Conservation (phyloP, 495 filamentous ascomycete species). For the Chaetomium tenue region DNA sequence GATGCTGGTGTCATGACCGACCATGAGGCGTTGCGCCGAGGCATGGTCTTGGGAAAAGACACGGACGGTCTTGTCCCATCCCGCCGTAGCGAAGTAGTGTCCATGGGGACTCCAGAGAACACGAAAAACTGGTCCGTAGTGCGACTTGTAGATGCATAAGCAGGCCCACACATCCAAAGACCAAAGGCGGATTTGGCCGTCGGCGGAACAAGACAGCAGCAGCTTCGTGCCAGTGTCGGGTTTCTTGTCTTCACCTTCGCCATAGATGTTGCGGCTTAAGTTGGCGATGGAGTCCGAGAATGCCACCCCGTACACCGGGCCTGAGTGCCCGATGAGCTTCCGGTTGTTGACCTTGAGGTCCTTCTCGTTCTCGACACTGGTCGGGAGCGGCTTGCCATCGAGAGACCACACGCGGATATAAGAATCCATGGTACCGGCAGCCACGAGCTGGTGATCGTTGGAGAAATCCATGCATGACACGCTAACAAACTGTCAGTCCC, state of each 20-base stretch:
- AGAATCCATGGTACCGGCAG: constrained; percentile 84
- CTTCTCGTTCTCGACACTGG: constrained; percentile 41
- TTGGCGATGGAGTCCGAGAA: constrained; percentile 76
- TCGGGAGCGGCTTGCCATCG: constrained; percentile 68
- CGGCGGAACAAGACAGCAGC: constrained; percentile 82
- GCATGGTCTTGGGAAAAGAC: constrained; percentile 90
- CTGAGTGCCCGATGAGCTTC: constrained; percentile 88
- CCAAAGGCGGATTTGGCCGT: constrained; percentile 87
- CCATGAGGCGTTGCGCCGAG: constrained; percentile 81
- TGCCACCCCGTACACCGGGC: constrained; percentile 80
- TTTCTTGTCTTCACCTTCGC: constrained; percentile 44
- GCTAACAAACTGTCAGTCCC: constrained; percentile 45
- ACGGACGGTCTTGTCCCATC: constrained; percentile 83
- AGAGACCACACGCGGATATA: constrained; percentile 93
- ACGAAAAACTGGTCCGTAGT: constrained; percentile 84
- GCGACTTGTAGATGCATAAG: constrained; percentile 88
- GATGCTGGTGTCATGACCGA: constrained; percentile 86
- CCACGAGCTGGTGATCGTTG: constrained; percentile 77
- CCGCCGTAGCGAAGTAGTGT: constrained; percentile 88
- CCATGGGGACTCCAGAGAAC: constrained; percentile 89
- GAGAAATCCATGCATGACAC: constrained; percentile 92
- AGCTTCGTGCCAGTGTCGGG: constrained; percentile 65
- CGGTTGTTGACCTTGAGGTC: constrained; percentile 55
- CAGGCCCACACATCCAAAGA: constrained; percentile 85
- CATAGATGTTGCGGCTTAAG: constrained; percentile 44